Percentiles rank a stretch among this genome's conserved stretches.
These are phyloP conservation scores for Ganoderma meredithae DNA, from an alignment of 1,284 basidiomycete genomes.

Conservation along the genomic window DNA sequence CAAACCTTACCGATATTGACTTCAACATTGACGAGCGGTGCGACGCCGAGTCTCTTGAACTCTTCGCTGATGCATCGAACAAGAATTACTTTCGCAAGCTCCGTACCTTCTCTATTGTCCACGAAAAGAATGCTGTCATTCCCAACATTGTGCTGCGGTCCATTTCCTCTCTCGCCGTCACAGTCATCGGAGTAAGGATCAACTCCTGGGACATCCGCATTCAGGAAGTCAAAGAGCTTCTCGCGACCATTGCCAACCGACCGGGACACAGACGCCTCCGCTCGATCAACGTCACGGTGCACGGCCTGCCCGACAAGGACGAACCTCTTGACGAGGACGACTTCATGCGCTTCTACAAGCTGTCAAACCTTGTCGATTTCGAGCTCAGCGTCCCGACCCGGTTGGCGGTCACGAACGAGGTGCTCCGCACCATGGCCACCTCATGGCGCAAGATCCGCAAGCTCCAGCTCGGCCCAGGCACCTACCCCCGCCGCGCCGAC, in stretches of 20 bases:
- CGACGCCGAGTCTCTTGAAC: not conserved
- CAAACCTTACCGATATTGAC: not conserved
- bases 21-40: not conserved
- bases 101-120: not conserved
- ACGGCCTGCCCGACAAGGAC: not conserved
- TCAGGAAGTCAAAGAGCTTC: not conserved
- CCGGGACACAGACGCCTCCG: not conserved
- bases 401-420: not conserved
- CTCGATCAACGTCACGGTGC: not conserved
- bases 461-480: not conserved
- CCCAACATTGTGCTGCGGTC: not conserved
- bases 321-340: not conserved
- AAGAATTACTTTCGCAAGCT: not conserved
- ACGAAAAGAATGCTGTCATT: not conserved
- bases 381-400: not conserved
- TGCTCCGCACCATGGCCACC: not conserved
- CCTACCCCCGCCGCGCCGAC: not conserved
- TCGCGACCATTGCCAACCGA: conserved; percentile 1
- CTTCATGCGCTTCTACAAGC: not conserved
- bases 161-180: not conserved
- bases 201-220: not conserved
- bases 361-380: not conserved
- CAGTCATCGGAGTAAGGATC: not conserved
- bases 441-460: not conserved
- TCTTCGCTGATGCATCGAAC: not conserved